Percentiles rank a stretch among this genome's conserved stretches.
phyloP scores from a whole-genome alignment of 78 protist genomes.

The Speleostelium caveatum region DNA sequence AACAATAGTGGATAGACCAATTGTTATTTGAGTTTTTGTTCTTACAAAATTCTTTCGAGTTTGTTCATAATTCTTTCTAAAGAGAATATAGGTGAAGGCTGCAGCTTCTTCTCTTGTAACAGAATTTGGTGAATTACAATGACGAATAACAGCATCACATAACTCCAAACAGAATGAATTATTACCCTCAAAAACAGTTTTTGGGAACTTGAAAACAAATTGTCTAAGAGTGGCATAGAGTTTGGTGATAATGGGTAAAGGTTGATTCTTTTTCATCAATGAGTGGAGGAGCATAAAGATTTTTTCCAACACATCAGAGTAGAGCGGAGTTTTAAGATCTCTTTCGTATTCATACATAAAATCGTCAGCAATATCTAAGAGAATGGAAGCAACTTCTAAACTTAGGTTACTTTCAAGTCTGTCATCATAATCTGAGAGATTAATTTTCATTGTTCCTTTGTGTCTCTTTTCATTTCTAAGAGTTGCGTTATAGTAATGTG shows the following conservation, averaged over 20 bases:
- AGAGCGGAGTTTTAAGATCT: conserved; percentile 16
- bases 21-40: conserved; percentile 63
- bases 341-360: conserved; percentile 77
- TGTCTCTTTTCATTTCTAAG: conserved; percentile 50
- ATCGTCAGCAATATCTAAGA: conserved; percentile 48
- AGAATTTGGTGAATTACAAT: conserved; percentile 51
- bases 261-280: conserved; percentile 49
- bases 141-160: conserved; percentile 65
- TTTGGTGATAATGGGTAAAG: conserved; percentile 40
- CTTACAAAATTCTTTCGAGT: conserved; percentile 68
- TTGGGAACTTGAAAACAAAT: conserved; percentile 65
- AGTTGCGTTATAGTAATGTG: background rate
- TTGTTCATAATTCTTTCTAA: conserved; percentile 70
- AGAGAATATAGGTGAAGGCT: conserved; percentile 58
- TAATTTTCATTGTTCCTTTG: conserved; percentile 62
- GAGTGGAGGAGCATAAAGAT: conserved; percentile 24
- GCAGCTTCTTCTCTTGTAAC: conserved; percentile 69
- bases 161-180: conserved; percentile 55
- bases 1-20: conserved; percentile 51
- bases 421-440: conserved; percentile 70
- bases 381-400: conserved; percentile 31
- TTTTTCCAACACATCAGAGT: conserved; percentile 52
- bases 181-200: conserved; percentile 36
- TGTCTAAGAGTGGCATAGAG: conserved; percentile 65
- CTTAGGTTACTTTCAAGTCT: conserved; percentile 49